Evolutionary conservation across 2,329 filamentous ascomycete genomes (phyloP), one percentile per base, ranked within the genome.

Genomic region (Stemphylium vesicarium): DNA sequence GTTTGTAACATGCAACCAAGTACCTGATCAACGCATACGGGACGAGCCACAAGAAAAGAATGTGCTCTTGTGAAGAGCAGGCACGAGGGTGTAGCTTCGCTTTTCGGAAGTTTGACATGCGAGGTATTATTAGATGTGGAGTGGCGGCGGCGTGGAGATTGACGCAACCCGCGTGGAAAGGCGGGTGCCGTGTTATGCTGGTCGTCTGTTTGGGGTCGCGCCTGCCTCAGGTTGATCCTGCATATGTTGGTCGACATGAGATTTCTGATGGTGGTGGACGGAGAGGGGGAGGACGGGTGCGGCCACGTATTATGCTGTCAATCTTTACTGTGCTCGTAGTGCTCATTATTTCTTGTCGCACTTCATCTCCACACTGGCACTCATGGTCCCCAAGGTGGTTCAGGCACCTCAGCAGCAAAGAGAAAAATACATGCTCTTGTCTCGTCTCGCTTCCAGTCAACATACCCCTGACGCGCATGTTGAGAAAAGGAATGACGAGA

Each of bases 191-290:
- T 29, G 40, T 44, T 29, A 42, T 56, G 42, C 45, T 35, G 24
- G 15, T 20, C 22, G 41, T 35, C 31, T 37, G 13, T 40, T 32
- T 41, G 31, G 39, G 42, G 24, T 37, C 10, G 38, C 38, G 32
- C 37, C 38, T 49, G 53, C 49, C 43, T 56, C 48, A 48, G 42
- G 43, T 42, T 48, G 26, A 44, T 33, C 39, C 49, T 48, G 49
- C 35, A 40, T 56, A 35, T 29, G 26, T 45, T 13, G 46, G 22
- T 32, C 20, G 32, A 24, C 16, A 22, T 22, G 31, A 35, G 22
- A 31, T 35, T 33, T 35, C 13, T 8, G 29, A 33, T 26, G 20
- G n/a, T 12, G 15, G 10, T 40, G n/a, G 26, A 20, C 35, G n/a
- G 35, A 10, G 15, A 35, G 22, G 35, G 20, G 31, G 20, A 26